A percentile compares a stretch with the other conserved stretches of the same genome.
Evolutionary conservation across 2,329 filamentous ascomycete species (phyloP).

Genomic region (Atkinsonella hypoxylon): DNA sequence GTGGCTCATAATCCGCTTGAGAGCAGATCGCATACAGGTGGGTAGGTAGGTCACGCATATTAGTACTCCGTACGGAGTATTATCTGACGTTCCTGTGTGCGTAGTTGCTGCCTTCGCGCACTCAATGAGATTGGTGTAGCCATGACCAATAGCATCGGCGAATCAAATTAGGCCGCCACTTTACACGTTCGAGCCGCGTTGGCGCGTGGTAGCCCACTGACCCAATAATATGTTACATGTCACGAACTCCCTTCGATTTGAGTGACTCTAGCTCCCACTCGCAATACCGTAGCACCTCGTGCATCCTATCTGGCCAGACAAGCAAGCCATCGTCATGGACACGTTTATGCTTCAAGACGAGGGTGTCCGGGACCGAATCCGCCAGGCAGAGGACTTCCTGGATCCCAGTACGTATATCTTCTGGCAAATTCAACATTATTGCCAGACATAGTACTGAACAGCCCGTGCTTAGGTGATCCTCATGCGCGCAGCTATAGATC

Average conservation of each 20-base stretch:
- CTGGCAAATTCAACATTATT: neutral
- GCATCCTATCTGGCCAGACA: neutral
- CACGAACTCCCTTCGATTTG: no score
- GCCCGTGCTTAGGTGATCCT: slow-evolving; percentile 30
- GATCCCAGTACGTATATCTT: slow-evolving; percentile 62
- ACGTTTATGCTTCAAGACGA: slow-evolving; percentile 70
- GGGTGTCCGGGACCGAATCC: slow-evolving; percentile 70
- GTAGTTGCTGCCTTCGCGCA: no score
- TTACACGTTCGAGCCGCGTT: slow-evolving; percentile 5
- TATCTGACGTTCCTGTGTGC: no score
- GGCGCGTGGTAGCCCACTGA: neutral
- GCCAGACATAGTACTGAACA: neutral
- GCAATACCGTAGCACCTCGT: neutral
- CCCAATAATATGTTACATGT: no score
- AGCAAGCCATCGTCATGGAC: slow-evolving; percentile 44
- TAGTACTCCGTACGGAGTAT: no score
- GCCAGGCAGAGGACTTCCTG: slow-evolving; percentile 81
- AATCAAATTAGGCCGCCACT: slow-evolving; percentile 3
- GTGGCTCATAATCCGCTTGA: no score
- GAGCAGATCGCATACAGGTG: no score
- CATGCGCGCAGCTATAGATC: slow-evolving; percentile 66
- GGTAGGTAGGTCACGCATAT: no score
- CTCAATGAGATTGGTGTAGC: neutral
- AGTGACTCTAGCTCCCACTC: neutral
- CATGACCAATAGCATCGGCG: neutral